Base-by-base conservation (phyloP, 345 rosid species). In the Bruguiera parviflora region DNA sequence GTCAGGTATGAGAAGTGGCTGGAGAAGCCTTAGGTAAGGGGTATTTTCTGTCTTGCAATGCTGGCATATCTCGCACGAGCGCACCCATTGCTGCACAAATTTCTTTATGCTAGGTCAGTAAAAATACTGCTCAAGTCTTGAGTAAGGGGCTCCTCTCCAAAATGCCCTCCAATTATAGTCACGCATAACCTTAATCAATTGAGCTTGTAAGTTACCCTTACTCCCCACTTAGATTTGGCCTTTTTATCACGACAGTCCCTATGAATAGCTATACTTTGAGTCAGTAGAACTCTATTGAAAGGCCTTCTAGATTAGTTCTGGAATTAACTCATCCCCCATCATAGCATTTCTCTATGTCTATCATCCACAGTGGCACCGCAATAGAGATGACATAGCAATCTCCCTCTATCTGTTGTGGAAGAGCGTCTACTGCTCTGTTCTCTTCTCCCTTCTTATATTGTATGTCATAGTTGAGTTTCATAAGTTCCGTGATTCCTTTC, bases 231-330 rank as follows among this genome's bases (percentile, higher is more conserved):
- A 16, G 0, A 51, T 3, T 16, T 20, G 8, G 5, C 53, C 53
- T 11, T 51, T 51, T 4, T 16, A 18, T 18, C 20, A 6, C 6
- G 18, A 20, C 0, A 18, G 0, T 13, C 0, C 53, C 2, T 16
- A 2, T 4, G 8, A 8, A 10, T 51, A 51, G 13, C 0, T 16
- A 6, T 51, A 51, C 20, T 18, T 13, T 2, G n/a, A 6, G 1
- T 15, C 1, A 0, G 10, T 6, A 13, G 0, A 51, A 5, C 6
- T 4, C 0, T 8, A 5, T 5, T 16, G 13, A 5, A 16, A 13
- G 0, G 18, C 53, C 20, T 3, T 0, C 6, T 4, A 6, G 0
- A 51, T 20, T 4, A 35, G 1, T 8, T 35, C 0, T 6, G 1
- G 4, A 5, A 53, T 6, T 53, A 22, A n/a, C 22, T 31, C 32